Base-by-base conservation (phyloP, 1,284 basidiomycete species). In the Hymenochaete sp. region DNA sequence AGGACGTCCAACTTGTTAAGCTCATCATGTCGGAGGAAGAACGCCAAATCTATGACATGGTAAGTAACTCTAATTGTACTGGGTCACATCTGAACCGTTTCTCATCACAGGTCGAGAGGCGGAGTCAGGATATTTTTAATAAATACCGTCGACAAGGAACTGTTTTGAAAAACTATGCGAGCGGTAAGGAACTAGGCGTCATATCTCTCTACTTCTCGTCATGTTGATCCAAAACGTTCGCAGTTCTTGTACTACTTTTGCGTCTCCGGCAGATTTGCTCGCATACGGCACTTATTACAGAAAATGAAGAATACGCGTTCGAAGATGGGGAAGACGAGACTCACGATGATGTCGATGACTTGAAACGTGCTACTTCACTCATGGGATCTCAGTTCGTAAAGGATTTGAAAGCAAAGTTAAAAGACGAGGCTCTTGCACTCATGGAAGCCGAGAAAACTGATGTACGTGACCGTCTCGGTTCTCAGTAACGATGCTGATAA, bases 261-360 rank as follows among this genome's bases (percentile, higher is more conserved):
- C 75, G 80, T n/a, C 59, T 83, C 37, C 69, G 80, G 3, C 80
- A 83, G 55, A 62, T 80, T 0, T 81, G 78, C 55, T 74, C 53
- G 56, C 56, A 42, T 54, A 72, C 77, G 1, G 64, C 62, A 38
- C 55, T 48, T 14, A 21, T 4, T 21, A 9, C 7, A 16, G 42
- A 4, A 18, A 16, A 33, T 22, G 16, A 19, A 10, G 5, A 14
- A 35, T 14, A 14, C 13, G 16, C 27, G n/a, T n/a, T n/a, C n/a
- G 62, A 65, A 26, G 67, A 58, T 1, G 57, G 55, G 11, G 58
- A 61, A n/a, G 61, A 68, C 18, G 55, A 60, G 13, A 48, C 55
- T 8, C 53, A 56, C 7, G 61, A 64, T 31, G 49, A 62, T 22
- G 59, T 62, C 3, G 62, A 58, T 11, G 73, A 74, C 44, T 52